Evolutionary conservation across 495 filamentous ascomycete species (phyloP).

Genomic region (Oidiodendron maius): DNA sequence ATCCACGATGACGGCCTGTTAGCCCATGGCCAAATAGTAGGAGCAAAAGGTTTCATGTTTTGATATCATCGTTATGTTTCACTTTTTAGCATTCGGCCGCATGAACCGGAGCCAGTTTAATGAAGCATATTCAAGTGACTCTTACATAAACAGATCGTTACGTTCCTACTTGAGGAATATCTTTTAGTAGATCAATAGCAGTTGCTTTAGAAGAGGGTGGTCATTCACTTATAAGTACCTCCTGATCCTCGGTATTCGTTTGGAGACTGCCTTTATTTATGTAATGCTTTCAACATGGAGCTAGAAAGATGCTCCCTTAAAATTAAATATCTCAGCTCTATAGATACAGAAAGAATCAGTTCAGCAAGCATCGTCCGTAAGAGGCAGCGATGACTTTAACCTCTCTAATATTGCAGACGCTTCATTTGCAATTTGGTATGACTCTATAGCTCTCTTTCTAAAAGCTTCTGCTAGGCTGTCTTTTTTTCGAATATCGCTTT

Average conservation of each 20-base stretch:
- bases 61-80: no score
- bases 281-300: not conserved
- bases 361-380: not conserved
- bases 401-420: not conserved
- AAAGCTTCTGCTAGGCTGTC: not conserved
- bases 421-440: not conserved
- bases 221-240: not conserved
- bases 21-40: no score
- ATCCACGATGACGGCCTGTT: no score
- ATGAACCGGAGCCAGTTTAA: no score
- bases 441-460: not conserved
- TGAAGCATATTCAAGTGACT: no score
- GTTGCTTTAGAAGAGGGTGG: not conserved
- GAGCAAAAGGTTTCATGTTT: no score
- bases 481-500: not conserved
- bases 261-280: not conserved
- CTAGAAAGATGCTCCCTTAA: not conserved
- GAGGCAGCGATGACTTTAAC: not conserved
- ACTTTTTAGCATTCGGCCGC: no score
- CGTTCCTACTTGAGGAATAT: no score
- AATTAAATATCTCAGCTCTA: not conserved
- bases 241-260: not conserved
- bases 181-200: not conserved
- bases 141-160: no score
- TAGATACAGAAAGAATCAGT: not conserved